Evolutionary conservation across 495 filamentous ascomycete genomes (phyloP).

Genomic region (Echria macrotheca): DNA sequence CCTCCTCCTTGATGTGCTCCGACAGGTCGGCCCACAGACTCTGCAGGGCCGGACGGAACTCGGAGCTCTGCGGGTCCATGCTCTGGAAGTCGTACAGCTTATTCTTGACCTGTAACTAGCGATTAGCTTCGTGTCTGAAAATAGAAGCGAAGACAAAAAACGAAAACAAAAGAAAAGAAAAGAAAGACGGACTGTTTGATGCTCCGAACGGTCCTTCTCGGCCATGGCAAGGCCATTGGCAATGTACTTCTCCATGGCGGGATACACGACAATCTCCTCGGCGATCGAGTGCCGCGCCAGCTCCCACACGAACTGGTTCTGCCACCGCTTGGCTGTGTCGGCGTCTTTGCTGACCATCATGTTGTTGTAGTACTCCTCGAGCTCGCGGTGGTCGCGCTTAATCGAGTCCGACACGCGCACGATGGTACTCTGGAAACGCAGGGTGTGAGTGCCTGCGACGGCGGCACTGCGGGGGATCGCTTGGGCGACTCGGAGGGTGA

Average conservation of each 20-base stretch:
- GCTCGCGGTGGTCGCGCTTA: constrained; percentile 57
- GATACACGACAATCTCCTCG: constrained; percentile 68
- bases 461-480: no score
- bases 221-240: constrained; percentile 46
- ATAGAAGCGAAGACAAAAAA: background rate
- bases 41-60: constrained; percentile 50
- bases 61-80: constrained; percentile 37
- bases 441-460: no score
- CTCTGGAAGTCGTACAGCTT: constrained; percentile 57
- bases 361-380: constrained; percentile 53
- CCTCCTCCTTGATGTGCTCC: constrained; percentile 59
- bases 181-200: constrained; percentile 39
- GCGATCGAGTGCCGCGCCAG: constrained; percentile 60
- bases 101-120: constrained; percentile 51
- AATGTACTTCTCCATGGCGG: constrained; percentile 56
- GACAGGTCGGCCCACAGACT: constrained; percentile 46
- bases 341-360: constrained; percentile 45
- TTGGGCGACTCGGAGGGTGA: no score
- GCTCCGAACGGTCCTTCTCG: constrained; percentile 55
- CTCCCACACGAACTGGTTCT: constrained; percentile 69
- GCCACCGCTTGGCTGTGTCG: constrained; percentile 48
- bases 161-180: background rate
- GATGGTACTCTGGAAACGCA: no score
- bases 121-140: no score
- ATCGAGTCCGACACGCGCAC: constrained; percentile 23